Base-by-base conservation (phyloP, 148 eudicot species). In the Salicornia ramosissima region DNA sequence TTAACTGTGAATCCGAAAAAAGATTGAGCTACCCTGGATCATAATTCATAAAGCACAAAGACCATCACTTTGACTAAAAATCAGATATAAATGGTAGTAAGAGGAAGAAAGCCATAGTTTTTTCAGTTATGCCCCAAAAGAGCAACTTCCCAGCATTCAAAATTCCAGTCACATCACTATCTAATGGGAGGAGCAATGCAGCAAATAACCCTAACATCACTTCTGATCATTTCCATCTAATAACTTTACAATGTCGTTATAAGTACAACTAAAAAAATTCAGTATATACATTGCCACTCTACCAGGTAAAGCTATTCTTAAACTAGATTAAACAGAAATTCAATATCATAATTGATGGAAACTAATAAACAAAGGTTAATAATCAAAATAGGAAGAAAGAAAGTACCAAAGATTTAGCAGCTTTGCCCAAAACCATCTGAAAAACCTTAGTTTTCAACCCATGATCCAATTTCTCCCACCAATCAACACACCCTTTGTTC, bases 401-500 rank as follows among this genome's bases (percentile, higher is more conserved):
- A 77, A 70, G n/a, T 90, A 94, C 99, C 93, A 90, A 70, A 51
- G 78, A 80, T 81, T 84, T 86, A 4, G 93, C 86, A 11, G 86
- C 65, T 55, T 78, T 83, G 25, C 87, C 89, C 70, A 90, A 68
- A 28, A 78, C 72, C 25, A 64, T 71, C 45, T 58, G 79, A 69
- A 86, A 86, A 21, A 84, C 70, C 63, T 80, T 86, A 70, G 59
- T 66, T 81, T 68, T 86, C 13, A 79, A 70, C 8, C 68, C 74
- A 33, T 26, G 70, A 60, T 84, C 86, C 85, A 94, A 86, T 71
- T 78, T 87, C 43, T 71, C 77, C 99, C 99, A 94, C 97, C 99
- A 94, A 72, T 94, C 97, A 80, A 90, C 43, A 70, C 93, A 90
- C 36, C 99, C 99, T 60, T 81, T 88, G 83, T 94, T 90, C 83